Base-by-base conservation (phyloP, 2,329 filamentous ascomycete genomes). In the Epichloe glyceriae region DNA sequence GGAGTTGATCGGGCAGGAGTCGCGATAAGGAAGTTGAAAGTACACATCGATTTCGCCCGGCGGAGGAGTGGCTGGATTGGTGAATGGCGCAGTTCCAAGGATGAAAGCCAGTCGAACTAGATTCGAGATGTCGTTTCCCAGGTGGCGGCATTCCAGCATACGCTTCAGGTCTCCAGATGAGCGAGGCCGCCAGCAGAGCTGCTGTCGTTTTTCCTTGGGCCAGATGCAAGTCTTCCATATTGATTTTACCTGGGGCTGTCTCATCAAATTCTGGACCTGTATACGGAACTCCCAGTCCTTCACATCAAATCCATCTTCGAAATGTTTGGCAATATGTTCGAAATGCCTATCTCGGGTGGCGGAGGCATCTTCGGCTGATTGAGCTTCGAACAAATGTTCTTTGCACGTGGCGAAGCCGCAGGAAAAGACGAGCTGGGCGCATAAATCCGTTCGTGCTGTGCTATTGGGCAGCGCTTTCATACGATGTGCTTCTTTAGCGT, bases 261-360 rank as follows among this genome's bases (percentile, higher is more conserved):
- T 63, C 61, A 73, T 65, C 19, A 73, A 60, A 54, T 73, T 73
- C 53, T 72, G 70, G 41, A 73, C 58, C 54, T 71, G 67, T 11
- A 67, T 61, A 46, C 64, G 65, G 57, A 71, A 72, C 49, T 72
- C 68, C 70, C 70, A 73, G 43, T 68, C 64, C 50, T 64, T 63
- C 15, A 70, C 67, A 20, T 70, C 65, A 41, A 63, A 68, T 38
- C 68, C 67, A 41, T 70, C 67, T 53, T 72, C 69, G 22, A 72
- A 72, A 53, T 73, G 70, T 57, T 71, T 71, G 39, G 70, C 70
- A 49, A 73, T 69, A 54, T 73, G 70, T 54, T 72, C 70, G 55
- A 73, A 72, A 60, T 70, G 71, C 56, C 68, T 71, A 53, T 72
- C 69, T 15, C 67, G 67, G 20, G 64, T 63, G 20, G 60, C 53